Base-by-base conservation (phyloP, 1,139 yeast species). In the Saccharomycopsis hybrid region DNA sequence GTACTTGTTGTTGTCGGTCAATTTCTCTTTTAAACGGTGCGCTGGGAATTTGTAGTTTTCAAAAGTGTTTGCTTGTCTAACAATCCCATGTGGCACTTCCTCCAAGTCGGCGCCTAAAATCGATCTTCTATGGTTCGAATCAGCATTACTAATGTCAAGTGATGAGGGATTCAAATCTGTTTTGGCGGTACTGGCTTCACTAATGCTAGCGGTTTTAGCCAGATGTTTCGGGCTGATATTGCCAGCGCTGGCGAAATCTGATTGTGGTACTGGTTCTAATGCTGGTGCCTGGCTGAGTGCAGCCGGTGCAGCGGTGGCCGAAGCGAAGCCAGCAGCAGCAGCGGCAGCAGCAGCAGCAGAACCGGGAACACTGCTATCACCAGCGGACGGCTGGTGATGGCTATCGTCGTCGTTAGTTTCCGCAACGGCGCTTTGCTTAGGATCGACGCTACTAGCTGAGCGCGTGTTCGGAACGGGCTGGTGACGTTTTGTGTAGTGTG, bases 21-120 rank as follows among this genome's bases (percentile, higher is more conserved):
- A 68, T 47, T 76, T 76, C 33, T 82, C 78, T 32, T 89, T 85
- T 51, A 92, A 72, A 55, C 97, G 72, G 66, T 92, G 97, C 1
- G 84, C 77, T 1, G 98, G 97, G 65, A 92, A 92, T 51, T 70
- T 67, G 67, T 92, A 92, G 44, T 78, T 74, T 7, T 75, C 76
- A 35, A 89, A 67, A 3, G 67, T 70, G 56, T 77, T 78, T 0
- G 97, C 92, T 65, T 92, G 98, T 57, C 97, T 76, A 50, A 79
- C 82, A 48, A 92, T 78, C 0, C 97, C 97, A 59, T 85, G 90
- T 0, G 98, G 98, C 5, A 92, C 96, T 65, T 92, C 98, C 65
- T 92, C 98, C 55, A 92, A 73, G 62, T 89, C 96, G 0, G 97
- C 97, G 7, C 54, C 55, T 18, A 52, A 36, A 7, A 50, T 38